Evolutionary conservation across 768 basidiomycete genomes (phyloP).

Genomic region (Cyclocybe aegerita): DNA sequence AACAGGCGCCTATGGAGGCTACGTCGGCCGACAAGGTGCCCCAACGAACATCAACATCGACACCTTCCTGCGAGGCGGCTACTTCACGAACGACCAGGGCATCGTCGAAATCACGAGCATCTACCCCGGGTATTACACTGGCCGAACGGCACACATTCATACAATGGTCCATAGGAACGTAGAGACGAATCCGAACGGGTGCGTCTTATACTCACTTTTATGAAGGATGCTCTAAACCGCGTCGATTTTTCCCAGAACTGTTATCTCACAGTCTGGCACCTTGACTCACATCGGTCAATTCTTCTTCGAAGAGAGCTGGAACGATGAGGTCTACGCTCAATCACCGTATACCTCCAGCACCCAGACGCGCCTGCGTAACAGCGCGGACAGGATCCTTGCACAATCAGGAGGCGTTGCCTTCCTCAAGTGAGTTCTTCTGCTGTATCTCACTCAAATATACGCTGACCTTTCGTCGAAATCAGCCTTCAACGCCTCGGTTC

Average conservation of each 20-base stretch:
- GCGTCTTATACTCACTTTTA: neutral
- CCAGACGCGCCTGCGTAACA: constrained; percentile 25
- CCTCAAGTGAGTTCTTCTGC: constrained; percentile 17
- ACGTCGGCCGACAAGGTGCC: constrained; percentile 8
- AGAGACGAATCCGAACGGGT: constrained; percentile 17
- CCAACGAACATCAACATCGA: constrained; percentile 17
- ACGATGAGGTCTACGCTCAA: constrained; percentile 23
- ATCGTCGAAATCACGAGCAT: constrained; percentile 29
- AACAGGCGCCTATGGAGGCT: constrained; percentile 25
- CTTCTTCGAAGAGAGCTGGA: constrained; percentile 33
- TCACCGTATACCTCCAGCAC: constrained; percentile 26
- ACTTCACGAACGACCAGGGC: constrained; percentile 26
- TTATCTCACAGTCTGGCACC: constrained; percentile 26
- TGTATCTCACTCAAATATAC: no score
- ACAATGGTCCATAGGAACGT: constrained; percentile 26
- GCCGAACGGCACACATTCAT: constrained; percentile 34
- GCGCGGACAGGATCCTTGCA: constrained; percentile 27
- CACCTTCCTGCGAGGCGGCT: constrained; percentile 33
- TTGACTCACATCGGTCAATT: constrained; percentile 34
- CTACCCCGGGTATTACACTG: constrained; percentile 30
- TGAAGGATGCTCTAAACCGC: neutral
- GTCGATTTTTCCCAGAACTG: constrained; percentile 18
- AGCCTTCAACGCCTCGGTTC: constrained; percentile 12
- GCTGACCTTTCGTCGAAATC: neutral
- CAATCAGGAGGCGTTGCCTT: constrained; percentile 26